phyloP scores from a whole-genome alignment of 495 filamentous ascomycete species.

The Aspergillus cristatus region DNA sequence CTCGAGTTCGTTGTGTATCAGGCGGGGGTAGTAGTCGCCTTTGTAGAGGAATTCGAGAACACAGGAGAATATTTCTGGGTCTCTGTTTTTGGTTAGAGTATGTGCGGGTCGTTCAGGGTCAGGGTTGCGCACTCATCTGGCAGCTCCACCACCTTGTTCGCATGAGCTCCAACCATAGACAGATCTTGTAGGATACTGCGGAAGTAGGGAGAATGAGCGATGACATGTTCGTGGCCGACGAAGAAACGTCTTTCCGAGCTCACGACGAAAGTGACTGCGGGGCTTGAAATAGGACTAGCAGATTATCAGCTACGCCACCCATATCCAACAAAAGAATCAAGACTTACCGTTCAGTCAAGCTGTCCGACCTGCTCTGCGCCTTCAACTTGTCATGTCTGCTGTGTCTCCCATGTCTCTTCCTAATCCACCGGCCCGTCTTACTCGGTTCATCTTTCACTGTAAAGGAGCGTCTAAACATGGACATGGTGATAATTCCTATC shows the following conservation, averaged over 20 bases:
- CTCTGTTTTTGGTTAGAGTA: constrained; percentile 19
- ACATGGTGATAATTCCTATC: too few relatives aligned
- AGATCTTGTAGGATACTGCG: constrained; percentile 44
- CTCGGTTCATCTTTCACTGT: constrained; percentile 62
- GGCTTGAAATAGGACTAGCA: constrained; percentile 48
- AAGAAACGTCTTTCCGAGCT: constrained; percentile 72
- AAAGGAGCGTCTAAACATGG: constrained; percentile 83
- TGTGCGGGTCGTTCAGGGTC: background rate
- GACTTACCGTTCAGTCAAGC: constrained; percentile 40
- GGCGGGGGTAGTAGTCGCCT: constrained; percentile 56
- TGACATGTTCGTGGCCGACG: constrained; percentile 60
- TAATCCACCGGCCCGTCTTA: constrained; percentile 65
- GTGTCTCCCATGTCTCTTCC: constrained; percentile 65
- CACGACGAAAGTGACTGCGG: constrained; percentile 76
- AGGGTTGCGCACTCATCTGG: constrained; percentile 44
- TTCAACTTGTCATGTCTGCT: constrained; percentile 66
- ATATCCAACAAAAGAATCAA: constrained; percentile 11
- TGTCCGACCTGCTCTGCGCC: constrained; percentile 57
- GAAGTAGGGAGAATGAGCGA: constrained; percentile 52
- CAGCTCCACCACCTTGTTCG: constrained; percentile 49
- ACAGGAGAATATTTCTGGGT: constrained; percentile 57
- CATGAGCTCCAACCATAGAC: constrained; percentile 45
- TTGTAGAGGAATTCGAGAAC: constrained; percentile 65
- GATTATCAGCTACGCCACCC: constrained; percentile 16
- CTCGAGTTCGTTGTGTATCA: constrained; percentile 54